Conservation (phyloP, 2,329 filamentous ascomycete species). For the Akanthomyces uredinophilus region DNA sequence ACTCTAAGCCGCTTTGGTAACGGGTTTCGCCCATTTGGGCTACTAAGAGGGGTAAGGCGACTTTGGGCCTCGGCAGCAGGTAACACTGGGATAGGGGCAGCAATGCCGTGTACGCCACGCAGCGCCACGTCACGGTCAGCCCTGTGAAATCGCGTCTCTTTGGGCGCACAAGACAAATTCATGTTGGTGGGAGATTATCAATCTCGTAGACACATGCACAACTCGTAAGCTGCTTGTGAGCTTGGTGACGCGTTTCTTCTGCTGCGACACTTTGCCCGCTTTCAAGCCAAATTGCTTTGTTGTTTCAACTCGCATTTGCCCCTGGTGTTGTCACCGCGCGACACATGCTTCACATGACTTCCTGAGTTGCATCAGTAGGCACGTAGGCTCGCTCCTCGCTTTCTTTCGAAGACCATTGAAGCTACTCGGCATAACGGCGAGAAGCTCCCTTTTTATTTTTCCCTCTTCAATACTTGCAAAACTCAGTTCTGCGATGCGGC, state of each 20-base stretch:
- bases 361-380: no score
- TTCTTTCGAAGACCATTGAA: no score
- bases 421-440: no score
- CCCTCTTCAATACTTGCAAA: no score
- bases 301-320: no score
- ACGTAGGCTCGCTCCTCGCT: no score
- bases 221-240: not conserved
- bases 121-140: slow-evolving; percentile 5
- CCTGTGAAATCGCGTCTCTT: not conserved
- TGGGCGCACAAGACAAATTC: not conserved
- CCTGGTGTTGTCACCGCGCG: no score
- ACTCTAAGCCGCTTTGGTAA: slow-evolving; percentile 3
- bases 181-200: not conserved
- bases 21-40: not conserved
- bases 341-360: no score
- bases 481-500: no score
- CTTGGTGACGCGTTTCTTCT: not conserved
- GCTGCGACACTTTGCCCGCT: no score
- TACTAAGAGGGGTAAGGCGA: slow-evolving; percentile 1
- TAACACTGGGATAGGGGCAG: not conserved
- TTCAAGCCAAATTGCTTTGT: no score
- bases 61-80: not conserved
- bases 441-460: no score
- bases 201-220: not conserved
- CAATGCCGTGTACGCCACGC: not conserved